Conservation (phyloP, 2,329 filamentous ascomycete genomes). For the Phyllosticta citrichinensis region DNA sequence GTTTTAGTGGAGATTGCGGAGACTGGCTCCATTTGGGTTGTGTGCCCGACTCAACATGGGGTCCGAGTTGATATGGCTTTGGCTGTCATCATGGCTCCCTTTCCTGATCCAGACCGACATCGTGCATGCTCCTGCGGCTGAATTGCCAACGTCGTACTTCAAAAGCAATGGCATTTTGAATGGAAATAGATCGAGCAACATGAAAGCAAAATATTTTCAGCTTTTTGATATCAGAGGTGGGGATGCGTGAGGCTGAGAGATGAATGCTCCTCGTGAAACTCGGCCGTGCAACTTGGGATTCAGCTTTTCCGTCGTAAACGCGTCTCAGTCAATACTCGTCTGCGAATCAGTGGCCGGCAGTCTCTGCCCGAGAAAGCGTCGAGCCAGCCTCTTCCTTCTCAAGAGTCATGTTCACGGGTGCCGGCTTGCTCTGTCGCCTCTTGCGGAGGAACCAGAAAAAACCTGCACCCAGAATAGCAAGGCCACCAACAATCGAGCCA, state of each 20-base stretch:
- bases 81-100: background rate
- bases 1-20: background rate
- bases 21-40: background rate
- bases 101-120: background rate
- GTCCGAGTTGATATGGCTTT: background rate
- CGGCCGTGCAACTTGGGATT: background rate
- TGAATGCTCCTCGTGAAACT: background rate
- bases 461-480: constrained; percentile 16
- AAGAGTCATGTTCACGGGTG: background rate
- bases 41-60: background rate
- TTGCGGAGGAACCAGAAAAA: constrained; percentile 18
- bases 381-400: background rate
- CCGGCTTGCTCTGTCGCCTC: constrained; percentile 4
- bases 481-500: constrained; percentile 20
- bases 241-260: background rate
- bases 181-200: no score
- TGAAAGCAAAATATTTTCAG: background rate
- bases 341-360: background rate
- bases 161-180: no score
- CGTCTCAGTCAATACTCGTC: background rate
- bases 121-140: no score
- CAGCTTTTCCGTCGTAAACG: background rate
- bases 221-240: background rate
- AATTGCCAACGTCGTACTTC: no score
- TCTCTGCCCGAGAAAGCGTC: background rate